Evolutionary conservation across 257 asterid genomes (phyloP).

Genomic region (Solanum piurae): DNA sequence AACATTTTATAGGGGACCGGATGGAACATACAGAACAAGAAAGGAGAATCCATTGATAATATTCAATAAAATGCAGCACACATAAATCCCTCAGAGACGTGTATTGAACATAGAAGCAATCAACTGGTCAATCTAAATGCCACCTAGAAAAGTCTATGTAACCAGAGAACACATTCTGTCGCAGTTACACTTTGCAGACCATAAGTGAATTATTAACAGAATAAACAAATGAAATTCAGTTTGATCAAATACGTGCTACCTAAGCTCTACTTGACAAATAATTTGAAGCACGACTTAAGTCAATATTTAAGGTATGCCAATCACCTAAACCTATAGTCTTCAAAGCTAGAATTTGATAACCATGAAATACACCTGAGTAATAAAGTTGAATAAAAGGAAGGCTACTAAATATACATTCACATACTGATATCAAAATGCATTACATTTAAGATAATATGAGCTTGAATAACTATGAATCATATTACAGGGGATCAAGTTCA

Average conservation of each 20-base stretch:
- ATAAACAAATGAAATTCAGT: neutral
- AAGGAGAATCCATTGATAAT: neutral
- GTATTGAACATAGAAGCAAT: neutral
- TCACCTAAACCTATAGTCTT: neutral
- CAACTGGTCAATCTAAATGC: neutral
- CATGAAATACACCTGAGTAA: neutral
- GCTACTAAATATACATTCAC: neutral
- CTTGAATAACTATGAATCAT: neutral
- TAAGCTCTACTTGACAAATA: neutral
- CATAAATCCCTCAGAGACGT: neutral
- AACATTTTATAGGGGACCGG: neutral
- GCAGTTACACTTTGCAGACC: neutral
- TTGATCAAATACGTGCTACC: neutral
- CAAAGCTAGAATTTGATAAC: neutral
- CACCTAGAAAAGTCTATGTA: neutral
- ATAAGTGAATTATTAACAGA: neutral
- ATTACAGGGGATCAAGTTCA: neutral
- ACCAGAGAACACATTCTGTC: neutral
- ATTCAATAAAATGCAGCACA: neutral
- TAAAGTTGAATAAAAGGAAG: neutral
- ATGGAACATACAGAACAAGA: neutral
- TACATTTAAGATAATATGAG: neutral
- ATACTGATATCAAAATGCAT: neutral
- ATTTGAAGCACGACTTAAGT: neutral
- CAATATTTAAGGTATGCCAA: neutral